Evolutionary conservation across 495 filamentous ascomycete species (phyloP).

Genomic region (Usnea hakonensis): DNA sequence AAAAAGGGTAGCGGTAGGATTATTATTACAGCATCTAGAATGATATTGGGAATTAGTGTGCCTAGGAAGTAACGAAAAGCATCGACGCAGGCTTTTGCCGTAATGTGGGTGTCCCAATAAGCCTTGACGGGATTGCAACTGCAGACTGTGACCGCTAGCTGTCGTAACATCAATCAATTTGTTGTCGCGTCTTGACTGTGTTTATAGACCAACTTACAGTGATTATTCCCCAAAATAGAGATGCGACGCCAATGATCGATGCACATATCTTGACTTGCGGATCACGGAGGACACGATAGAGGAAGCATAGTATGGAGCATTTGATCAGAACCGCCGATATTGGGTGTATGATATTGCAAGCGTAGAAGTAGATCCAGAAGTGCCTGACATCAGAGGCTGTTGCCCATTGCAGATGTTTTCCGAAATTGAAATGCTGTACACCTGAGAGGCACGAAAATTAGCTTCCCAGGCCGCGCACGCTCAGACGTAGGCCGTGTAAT

Average conservation of each 20-base stretch:
- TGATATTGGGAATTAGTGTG: slow-evolving; percentile 37
- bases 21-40: slow-evolving; percentile 37
- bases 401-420: not conserved
- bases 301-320: slow-evolving; percentile 38
- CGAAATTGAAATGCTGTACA: slow-evolving; percentile 1
- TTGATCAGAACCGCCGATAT: slow-evolving; percentile 32
- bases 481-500: not conserved
- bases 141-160: slow-evolving; percentile 28
- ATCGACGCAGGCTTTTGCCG: slow-evolving; percentile 30
- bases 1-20: slow-evolving; percentile 45
- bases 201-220: slow-evolving; percentile 20
- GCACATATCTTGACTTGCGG: slow-evolving; percentile 26
- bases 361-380: slow-evolving; percentile 10
- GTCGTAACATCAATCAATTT: not conserved
- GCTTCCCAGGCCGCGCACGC: not conserved
- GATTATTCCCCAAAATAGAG: slow-evolving; percentile 31
- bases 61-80: slow-evolving; percentile 31
- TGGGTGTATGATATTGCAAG: slow-evolving; percentile 24
- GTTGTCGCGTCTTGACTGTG: not conserved
- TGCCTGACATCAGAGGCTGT: slow-evolving; percentile 4
- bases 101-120: slow-evolving; percentile 9
- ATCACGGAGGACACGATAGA: slow-evolving; percentile 33
- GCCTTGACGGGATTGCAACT: slow-evolving; percentile 28
- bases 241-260: slow-evolving; percentile 25
- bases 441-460: not conserved